These are phyloP conservation scores for Penicillium sp. DNA, from an alignment of 2,329 filamentous ascomycete genomes.

Conservation along the genomic window DNA sequence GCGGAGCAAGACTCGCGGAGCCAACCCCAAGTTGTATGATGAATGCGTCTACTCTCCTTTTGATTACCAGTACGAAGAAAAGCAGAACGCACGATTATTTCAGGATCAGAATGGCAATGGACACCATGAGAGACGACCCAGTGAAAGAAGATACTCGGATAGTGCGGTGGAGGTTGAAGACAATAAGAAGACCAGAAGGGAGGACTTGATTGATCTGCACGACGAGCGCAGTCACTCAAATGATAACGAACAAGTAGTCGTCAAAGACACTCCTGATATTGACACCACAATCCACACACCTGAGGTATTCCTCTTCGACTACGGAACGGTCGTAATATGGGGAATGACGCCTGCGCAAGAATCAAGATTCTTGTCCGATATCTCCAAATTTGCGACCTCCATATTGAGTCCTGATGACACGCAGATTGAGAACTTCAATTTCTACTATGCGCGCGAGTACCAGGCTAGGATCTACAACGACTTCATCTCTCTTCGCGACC, in stretches of 20 bases:
- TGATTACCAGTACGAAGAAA: conserved; percentile 64
- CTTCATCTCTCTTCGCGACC: conserved; percentile 92
- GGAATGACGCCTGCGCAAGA: conserved; percentile 93
- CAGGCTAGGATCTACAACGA: conserved; percentile 99
- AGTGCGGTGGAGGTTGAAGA: conserved; percentile 67
- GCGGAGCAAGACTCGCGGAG: conserved; percentile 70
- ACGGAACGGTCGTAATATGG: conserved; percentile 97
- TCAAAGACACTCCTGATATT: conserved; percentile 62
- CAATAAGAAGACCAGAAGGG: conserved; percentile 55
- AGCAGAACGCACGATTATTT: conserved; percentile 35
- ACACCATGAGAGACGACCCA: conserved; percentile 35
- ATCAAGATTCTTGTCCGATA: conserved; percentile 85
- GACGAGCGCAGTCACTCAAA: conserved; percentile 38
- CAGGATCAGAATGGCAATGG: conserved; percentile 33
- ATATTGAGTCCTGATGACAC: conserved; percentile 86
- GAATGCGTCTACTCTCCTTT: conserved; percentile 98
- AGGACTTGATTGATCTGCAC: conserved; percentile 65
- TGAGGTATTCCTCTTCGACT: conserved; percentile 94
- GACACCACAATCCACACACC: conserved; percentile 88
- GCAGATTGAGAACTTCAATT: conserved; percentile 97
- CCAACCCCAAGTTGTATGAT: conserved; percentile 89
- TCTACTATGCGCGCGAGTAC: conserved; percentile 97
- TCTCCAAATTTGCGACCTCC: conserved; percentile 89
- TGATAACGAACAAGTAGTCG: conserved; percentile 26
- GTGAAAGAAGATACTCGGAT: conserved; percentile 68